These are phyloP conservation scores for Sugiyamaella japonica DNA, from an alignment of 1,139 yeast genomes.

Conservation along the genomic window DNA sequence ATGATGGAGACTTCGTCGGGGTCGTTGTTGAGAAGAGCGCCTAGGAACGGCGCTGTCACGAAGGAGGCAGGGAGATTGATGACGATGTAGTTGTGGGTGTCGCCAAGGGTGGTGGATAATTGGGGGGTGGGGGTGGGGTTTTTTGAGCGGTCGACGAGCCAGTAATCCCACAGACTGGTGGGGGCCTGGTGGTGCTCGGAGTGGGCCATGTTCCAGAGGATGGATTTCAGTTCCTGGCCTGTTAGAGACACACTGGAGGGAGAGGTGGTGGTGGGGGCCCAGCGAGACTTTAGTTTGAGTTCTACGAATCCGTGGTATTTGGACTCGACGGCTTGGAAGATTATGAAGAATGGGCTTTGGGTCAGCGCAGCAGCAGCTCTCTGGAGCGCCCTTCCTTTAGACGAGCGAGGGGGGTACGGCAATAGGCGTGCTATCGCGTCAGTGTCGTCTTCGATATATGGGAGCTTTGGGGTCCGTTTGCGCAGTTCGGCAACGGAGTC, in stretches of 20 bases:
- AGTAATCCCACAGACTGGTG: conserved; percentile 8
- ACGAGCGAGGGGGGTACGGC: conserved; percentile 10
- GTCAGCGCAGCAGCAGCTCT: not conserved
- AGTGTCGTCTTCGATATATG: not conserved
- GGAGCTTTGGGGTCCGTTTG: not conserved
- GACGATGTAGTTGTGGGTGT: not conserved
- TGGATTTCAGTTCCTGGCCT: conserved; percentile 6
- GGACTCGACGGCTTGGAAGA: conserved; percentile 1
- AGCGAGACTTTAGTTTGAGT: conserved; percentile 1
- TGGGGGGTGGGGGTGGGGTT: not conserved
- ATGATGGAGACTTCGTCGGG: not conserved
- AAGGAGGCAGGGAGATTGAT: conserved; percentile 1
- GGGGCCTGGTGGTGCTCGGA: not conserved
- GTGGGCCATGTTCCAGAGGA: conserved; percentile 1
- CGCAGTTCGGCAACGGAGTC: not conserved
- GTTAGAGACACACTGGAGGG: conserved; percentile 2
- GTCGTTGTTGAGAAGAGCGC: not conserved
- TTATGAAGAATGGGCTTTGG: not conserved
- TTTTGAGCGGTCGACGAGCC: not conserved
- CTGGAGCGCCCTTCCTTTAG: not conserved
- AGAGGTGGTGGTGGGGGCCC: not conserved
- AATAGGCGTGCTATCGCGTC: not conserved
- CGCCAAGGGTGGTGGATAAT: not conserved
- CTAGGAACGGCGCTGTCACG: not conserved
- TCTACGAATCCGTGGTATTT: conserved; percentile 7